Conservation (phyloP, 495 filamentous ascomycete genomes). For the Neurospora sp. region DNA sequence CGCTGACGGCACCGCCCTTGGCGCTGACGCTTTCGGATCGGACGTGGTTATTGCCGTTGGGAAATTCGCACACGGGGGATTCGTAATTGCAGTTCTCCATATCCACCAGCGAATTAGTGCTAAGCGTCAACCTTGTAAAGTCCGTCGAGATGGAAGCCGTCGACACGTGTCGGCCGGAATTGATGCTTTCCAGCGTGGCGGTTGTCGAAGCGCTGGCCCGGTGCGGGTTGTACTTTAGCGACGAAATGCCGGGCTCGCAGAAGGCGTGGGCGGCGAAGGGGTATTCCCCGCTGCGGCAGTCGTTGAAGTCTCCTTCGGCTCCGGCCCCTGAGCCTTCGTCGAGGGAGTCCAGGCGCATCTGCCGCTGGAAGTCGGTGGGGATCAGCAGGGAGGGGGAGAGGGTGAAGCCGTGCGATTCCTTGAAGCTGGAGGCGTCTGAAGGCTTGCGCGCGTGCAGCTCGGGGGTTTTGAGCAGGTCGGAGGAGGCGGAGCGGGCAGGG, state of each 20-base stretch:
- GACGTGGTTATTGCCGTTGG: slow-evolving; percentile 1
- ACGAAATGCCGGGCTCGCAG: slow-evolving; percentile 21
- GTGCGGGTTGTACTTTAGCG: slow-evolving; percentile 9
- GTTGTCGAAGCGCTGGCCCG: slow-evolving; percentile 39
- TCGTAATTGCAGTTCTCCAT: slow-evolving; percentile 11
- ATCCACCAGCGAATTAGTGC: slow-evolving; percentile 29
- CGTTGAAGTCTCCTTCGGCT: slow-evolving; percentile 17
- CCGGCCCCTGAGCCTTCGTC: slow-evolving; percentile 15
- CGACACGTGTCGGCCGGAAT: slow-evolving; percentile 30
- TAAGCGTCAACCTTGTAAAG: slow-evolving; percentile 33
- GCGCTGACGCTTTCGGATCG: slow-evolving; percentile 13
- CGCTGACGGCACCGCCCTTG: no score
- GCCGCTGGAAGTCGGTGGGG: slow-evolving; percentile 38
- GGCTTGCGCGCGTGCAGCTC: slow-evolving; percentile 23
- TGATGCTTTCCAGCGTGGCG: slow-evolving; percentile 21
- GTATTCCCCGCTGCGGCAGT: slow-evolving; percentile 17
- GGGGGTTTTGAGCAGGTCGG: slow-evolving; percentile 16
- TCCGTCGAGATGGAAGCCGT: slow-evolving; percentile 32
- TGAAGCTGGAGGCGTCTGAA: slow-evolving; percentile 41
- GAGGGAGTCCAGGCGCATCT: slow-evolving; percentile 18
- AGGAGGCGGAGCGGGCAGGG: slow-evolving; percentile 15
- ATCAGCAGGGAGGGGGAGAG: slow-evolving; percentile 46
- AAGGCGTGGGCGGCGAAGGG: slow-evolving; percentile 19
- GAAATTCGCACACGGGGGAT: neutral
- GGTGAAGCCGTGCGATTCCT: slow-evolving; percentile 44